Conservation (phyloP, 2,329 filamentous ascomycete species). For the Alternaria panax region DNA sequence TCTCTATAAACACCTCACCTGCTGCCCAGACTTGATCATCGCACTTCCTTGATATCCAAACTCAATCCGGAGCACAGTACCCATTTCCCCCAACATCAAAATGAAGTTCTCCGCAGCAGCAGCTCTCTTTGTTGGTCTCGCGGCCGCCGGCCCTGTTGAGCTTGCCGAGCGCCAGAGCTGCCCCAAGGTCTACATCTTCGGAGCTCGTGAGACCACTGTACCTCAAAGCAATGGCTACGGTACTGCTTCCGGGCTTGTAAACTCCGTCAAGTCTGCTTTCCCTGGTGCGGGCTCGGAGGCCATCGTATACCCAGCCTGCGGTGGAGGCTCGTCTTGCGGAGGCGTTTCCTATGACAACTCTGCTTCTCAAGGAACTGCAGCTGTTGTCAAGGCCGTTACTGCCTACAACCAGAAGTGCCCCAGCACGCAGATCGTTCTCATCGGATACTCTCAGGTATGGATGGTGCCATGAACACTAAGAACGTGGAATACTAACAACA, state of each 20-base stretch:
- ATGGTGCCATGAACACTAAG: not conserved
- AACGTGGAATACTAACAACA: constrained; percentile 12
- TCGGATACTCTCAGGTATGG: constrained; percentile 68
- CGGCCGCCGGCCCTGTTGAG: constrained; percentile 47
- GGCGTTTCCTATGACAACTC: constrained; percentile 67
- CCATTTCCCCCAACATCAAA: not conserved
- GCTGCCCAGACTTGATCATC: constrained; percentile 21
- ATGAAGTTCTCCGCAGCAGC: constrained; percentile 47
- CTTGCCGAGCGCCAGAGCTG: constrained; percentile 48
- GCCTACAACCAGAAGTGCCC: constrained; percentile 65
- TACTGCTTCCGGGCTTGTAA: constrained; percentile 51
- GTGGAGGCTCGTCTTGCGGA: constrained; percentile 66
- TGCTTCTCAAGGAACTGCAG: constrained; percentile 63
- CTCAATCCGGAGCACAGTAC: constrained; percentile 8
- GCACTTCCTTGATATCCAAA: constrained; percentile 18
- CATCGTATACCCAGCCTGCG: constrained; percentile 64
- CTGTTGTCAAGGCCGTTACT: constrained; percentile 67
- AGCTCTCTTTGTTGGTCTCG: constrained; percentile 40
- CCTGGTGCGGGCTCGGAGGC: constrained; percentile 52
- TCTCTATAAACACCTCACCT: constrained; percentile 27
- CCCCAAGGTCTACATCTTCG: constrained; percentile 55
- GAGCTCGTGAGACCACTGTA: constrained; percentile 54
- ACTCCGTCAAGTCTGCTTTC: constrained; percentile 51
- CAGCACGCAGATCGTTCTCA: constrained; percentile 64
- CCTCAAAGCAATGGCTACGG: constrained; percentile 51